A percentile compares a stretch with the other conserved stretches of the same genome.
These are phyloP conservation scores for Petrea volubilis DNA, from an alignment of 257 asterid genomes.

Conservation along the genomic window DNA sequence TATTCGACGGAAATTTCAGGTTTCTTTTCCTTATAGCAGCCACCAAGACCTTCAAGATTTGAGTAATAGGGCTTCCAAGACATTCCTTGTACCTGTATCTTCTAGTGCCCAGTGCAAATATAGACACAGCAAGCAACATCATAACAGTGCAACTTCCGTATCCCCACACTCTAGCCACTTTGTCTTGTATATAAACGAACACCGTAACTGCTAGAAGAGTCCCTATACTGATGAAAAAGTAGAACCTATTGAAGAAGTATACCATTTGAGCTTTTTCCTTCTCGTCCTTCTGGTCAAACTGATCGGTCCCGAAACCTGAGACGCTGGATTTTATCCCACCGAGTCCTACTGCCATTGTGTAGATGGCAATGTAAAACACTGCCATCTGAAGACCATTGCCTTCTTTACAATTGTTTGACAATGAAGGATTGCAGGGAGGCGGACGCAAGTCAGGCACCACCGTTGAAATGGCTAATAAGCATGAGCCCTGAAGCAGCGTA, in stretches of 20 bases:
- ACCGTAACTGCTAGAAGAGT: slow-evolving; percentile 37
- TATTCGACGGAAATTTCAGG: slow-evolving; percentile 3
- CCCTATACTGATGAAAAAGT: slow-evolving; percentile 37
- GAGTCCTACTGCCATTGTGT: slow-evolving; percentile 23
- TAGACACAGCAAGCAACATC: not conserved
- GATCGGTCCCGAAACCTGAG: slow-evolving; percentile 39
- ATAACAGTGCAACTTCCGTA: slow-evolving; percentile 28
- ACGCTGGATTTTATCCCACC: slow-evolving; percentile 40
- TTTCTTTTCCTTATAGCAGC: slow-evolving; percentile 26
- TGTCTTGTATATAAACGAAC: slow-evolving; percentile 35
- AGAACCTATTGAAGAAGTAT: slow-evolving; percentile 37
- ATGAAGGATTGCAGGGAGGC: slow-evolving; percentile 19
- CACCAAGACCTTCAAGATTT: slow-evolving; percentile 21
- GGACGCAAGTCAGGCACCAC: slow-evolving; percentile 23
- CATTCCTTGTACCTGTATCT: slow-evolving; percentile 26
- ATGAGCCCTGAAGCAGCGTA: slow-evolving; percentile 21
- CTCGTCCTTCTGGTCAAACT: slow-evolving; percentile 26
- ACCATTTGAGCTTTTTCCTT: slow-evolving; percentile 33
- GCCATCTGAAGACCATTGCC: slow-evolving; percentile 25
- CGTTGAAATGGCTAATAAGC: slow-evolving; percentile 25
- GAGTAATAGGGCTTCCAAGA: slow-evolving; percentile 29
- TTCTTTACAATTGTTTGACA: slow-evolving; percentile 1
- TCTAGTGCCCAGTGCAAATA: slow-evolving; percentile 17
- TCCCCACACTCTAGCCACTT: slow-evolving; percentile 33
- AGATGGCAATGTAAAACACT: slow-evolving; percentile 23